phyloP scores from a whole-genome alignment of 1,284 basidiomycete species.

The Pseudozyma thailandica region DNA sequence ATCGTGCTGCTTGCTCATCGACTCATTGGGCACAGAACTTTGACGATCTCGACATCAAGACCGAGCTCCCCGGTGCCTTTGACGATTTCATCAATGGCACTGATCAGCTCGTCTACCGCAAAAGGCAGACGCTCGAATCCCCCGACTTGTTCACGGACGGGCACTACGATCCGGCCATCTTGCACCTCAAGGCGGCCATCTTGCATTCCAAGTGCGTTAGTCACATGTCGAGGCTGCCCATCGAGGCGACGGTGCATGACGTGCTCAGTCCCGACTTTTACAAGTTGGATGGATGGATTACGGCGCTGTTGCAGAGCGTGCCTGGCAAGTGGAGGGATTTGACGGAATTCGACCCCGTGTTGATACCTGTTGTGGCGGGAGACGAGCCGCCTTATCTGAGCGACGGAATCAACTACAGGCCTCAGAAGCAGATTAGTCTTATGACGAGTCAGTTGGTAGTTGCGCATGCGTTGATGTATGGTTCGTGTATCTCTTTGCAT shows the following conservation, averaged over 20 bases:
- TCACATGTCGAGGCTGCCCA: constrained; percentile 46
- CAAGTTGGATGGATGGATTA: constrained; percentile 30
- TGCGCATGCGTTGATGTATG: constrained; percentile 43
- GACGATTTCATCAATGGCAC: constrained; percentile 46
- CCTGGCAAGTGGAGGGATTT: constrained; percentile 44
- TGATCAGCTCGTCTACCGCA: constrained; percentile 31
- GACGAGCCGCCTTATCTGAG: constrained; percentile 39
- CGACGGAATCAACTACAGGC: constrained; percentile 47
- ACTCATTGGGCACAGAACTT: constrained; percentile 52
- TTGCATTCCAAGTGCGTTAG: constrained; percentile 44
- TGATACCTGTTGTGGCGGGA: constrained; percentile 12
- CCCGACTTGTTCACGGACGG: constrained; percentile 46
- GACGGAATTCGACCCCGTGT: constrained; percentile 24
- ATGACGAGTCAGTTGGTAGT: constrained; percentile 49
- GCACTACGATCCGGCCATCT: constrained; percentile 44
- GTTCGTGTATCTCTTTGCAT: constrained; percentile 47
- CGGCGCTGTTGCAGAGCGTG: constrained; percentile 37
- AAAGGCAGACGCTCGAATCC: constrained; percentile 49
- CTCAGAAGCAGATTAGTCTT: constrained; percentile 38
- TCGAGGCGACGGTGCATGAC: constrained; percentile 33
- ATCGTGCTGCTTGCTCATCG: constrained; percentile 50
- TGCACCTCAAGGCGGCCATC: constrained; percentile 52
- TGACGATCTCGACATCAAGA: constrained; percentile 47
- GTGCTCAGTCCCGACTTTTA: constrained; percentile 44
- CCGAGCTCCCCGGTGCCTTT: constrained; percentile 51